Evolutionary conservation across 371 early-diverging fungal genomes (phyloP).

Genomic region (Syncephalastrum racemosum): DNA sequence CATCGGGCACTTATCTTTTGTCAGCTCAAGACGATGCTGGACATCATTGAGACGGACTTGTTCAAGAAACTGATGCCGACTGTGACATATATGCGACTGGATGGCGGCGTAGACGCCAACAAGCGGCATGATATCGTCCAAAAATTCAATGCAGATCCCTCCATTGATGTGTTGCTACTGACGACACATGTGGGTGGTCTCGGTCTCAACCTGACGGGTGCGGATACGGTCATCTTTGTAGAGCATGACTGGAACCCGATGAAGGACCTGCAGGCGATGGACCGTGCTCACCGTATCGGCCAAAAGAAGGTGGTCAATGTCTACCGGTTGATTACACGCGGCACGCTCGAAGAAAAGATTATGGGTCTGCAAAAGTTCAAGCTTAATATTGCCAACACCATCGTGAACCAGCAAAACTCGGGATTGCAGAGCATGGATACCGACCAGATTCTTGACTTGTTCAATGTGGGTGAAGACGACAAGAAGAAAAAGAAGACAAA

Average conservation of each 20-base stretch:
- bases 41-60: slow-evolving; percentile 92
- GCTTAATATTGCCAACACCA: slow-evolving; percentile 95
- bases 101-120: slow-evolving; percentile 88
- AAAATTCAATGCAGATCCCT: slow-evolving; percentile 95
- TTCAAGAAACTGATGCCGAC: slow-evolving; percentile 81
- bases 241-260: slow-evolving; percentile 99
- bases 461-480: slow-evolving; percentile 58
- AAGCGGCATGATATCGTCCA: slow-evolving; percentile 90
- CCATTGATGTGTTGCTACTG: slow-evolving; percentile 93
- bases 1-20: slow-evolving; percentile 98
- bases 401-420: slow-evolving; percentile 98
- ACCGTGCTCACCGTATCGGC: slow-evolving; percentile 96
- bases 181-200: slow-evolving; percentile 99
- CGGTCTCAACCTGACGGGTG: slow-evolving; percentile 98
- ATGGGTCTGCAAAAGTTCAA: slow-evolving; percentile 99
- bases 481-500: slow-evolving; percentile 36
- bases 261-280: slow-evolving; percentile 97
- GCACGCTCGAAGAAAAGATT: slow-evolving; percentile 95
- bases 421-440: slow-evolving; percentile 93
- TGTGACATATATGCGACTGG: slow-evolving; percentile 94
- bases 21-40: slow-evolving; percentile 96
- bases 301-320: slow-evolving; percentile 98
- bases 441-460: slow-evolving; percentile 92
- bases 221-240: slow-evolving; percentile 99
- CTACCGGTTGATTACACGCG: slow-evolving; percentile 87